Base-by-base conservation (phyloP, 2,329 filamentous ascomycete genomes). In the Helotiales sp. region DNA sequence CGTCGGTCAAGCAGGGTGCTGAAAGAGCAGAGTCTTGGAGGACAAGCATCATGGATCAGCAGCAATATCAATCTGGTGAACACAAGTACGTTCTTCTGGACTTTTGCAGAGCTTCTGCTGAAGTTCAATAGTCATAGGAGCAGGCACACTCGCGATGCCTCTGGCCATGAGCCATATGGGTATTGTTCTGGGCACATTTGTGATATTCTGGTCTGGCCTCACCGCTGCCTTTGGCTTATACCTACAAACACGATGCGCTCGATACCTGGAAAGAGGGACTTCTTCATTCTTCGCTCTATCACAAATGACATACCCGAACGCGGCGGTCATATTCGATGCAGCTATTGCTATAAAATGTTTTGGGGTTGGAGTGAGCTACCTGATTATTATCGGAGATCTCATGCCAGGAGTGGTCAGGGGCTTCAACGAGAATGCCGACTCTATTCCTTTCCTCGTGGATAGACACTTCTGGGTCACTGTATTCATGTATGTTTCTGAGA, bases 271-370 rank as follows among this genome's bases (percentile, higher is more conserved):
- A 63, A 84, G 91, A 61, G 95, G 95, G 40, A 84, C 85, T 5
- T 85, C 93, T 0, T 96, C 92, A 33, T 99, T 99, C 77, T 97
- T 97, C 71, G 92, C 93, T n/a, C 79, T 99, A 15, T 96, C 92
- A 13, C 93, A 99, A 73, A 85, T 99, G 62, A 98, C 95, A 5
- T 99, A 98, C 69, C 95, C 95, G 1, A 96, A 96, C 72, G 92
- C 93, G 2, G 91, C 95, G 8, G 91, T 99, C 47, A 81, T 98
- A 46, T 99, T 99, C 73, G 95, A 99, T 75, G 87, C 88, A 6
- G 95, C 95, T 5, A 99, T 99, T 71, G 92, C 93, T 12, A 86
- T 99, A 70, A 99, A 99, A 73, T 99, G 95, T 75, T 99, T 99
- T 71, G 95, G 95, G 34, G 95, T 99, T 9, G 95, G 90, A 22